phyloP scores from a whole-genome alignment of 345 rosid genomes.

The Pugionium dolabratum region DNA sequence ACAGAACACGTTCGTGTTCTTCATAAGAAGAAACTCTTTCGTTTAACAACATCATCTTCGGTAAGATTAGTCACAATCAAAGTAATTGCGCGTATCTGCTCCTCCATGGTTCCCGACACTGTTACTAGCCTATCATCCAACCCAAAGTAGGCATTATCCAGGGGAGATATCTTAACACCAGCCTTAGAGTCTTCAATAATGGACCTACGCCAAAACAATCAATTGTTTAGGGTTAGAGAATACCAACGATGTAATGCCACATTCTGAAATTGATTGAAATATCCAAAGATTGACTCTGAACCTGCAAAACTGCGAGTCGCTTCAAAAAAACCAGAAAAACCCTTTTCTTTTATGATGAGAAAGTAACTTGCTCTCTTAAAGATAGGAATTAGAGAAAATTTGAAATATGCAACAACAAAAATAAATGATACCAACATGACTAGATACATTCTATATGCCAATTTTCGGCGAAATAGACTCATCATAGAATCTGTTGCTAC shows the following conservation, averaged over 20 bases:
- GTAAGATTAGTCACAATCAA: slow-evolving; percentile 13
- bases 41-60: slow-evolving; percentile 8
- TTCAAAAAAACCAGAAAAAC: not conserved
- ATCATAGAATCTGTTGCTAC: not conserved
- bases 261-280: not conserved
- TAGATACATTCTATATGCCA: not conserved
- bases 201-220: slow-evolving; percentile 6
- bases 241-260: not conserved
- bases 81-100: slow-evolving; percentile 18
- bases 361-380: slow-evolving; percentile 1
- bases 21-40: too few relatives aligned
- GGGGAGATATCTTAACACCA: slow-evolving; percentile 22
- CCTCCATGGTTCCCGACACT: slow-evolving; percentile 20
- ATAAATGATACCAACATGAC: not conserved
- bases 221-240: not conserved
- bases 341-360: not conserved
- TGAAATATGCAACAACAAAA: not conserved
- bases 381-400: not conserved
- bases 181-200: slow-evolving; percentile 13
- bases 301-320: not conserved
- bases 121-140: slow-evolving; percentile 22
- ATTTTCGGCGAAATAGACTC: not conserved
- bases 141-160: not conserved
- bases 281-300: not conserved
- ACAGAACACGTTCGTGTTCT: too few relatives aligned